These are phyloP conservation scores for Phoma sp. DNA, from an alignment of 2,329 filamentous ascomycete genomes.

Conservation along the genomic window DNA sequence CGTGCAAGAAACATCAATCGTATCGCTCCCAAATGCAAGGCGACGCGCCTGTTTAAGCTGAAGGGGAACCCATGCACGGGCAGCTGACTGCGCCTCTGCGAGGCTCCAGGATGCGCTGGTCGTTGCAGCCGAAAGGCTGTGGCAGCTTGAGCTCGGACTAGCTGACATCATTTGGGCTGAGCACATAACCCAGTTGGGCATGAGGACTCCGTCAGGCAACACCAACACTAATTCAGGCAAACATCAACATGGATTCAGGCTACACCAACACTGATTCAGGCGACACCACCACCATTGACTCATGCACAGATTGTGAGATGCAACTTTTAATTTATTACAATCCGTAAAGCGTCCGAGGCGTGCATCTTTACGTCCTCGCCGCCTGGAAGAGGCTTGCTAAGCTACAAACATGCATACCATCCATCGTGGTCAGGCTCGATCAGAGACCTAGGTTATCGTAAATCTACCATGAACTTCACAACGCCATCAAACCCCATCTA, in stretches of 20 bases:
- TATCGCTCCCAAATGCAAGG: slow-evolving; percentile 2
- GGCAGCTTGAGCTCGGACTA: slow-evolving; percentile 13
- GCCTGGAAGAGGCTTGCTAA: slow-evolving; percentile 23
- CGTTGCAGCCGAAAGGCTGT: slow-evolving; percentile 20
- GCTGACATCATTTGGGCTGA: slow-evolving; percentile 32
- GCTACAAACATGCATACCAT: slow-evolving; percentile 35
- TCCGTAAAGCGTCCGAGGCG: slow-evolving; percentile 26
- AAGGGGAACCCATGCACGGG: slow-evolving; percentile 21
- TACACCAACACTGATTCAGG: too few relatives aligned
- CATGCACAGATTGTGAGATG: slow-evolving; percentile 16
- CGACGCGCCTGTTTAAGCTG: slow-evolving; percentile 20
- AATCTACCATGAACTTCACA: slow-evolving; percentile 32
- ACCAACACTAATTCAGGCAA: too few relatives aligned
- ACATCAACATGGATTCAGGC: too few relatives aligned
- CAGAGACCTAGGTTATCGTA: slow-evolving; percentile 32
- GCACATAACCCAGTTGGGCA: slow-evolving; percentile 7
- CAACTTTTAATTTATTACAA: slow-evolving; percentile 38
- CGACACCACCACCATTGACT: neutral
- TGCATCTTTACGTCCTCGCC: slow-evolving; percentile 26
- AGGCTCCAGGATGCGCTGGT: slow-evolving; percentile 29
- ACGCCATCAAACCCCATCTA: slow-evolving; percentile 48
- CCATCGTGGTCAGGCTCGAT: slow-evolving; percentile 26
- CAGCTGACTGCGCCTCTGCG: slow-evolving; percentile 41
- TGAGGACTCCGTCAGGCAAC: slow-evolving; percentile 28
- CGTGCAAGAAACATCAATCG: slow-evolving; percentile 7